A percentile compares a stretch with the other conserved stretches of the same genome.
phyloP scores from a whole-genome alignment of 345 rosid species.

The Lenwebbia sp. region DNA sequence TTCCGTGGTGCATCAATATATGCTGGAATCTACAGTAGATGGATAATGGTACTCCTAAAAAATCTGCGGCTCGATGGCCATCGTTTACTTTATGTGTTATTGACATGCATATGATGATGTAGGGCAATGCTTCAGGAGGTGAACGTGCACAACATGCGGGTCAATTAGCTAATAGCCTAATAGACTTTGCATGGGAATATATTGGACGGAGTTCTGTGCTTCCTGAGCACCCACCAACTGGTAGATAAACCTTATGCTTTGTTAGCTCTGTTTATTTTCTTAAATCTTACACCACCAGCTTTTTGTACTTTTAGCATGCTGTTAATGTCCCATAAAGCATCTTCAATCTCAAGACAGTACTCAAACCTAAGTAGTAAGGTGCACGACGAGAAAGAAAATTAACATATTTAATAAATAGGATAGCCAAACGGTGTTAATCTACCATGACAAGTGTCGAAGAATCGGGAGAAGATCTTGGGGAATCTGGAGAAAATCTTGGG shows the following conservation, averaged over 20 bases:
- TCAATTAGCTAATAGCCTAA: slow-evolving; percentile 39
- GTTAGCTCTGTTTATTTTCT: not conserved
- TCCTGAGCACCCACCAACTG: slow-evolving; percentile 61
- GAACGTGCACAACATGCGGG: slow-evolving; percentile 68
- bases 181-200: slow-evolving; percentile 54
- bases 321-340: not conserved
- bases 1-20: slow-evolving; percentile 83
- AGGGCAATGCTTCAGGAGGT: slow-evolving; percentile 98
- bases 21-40: slow-evolving; percentile 73
- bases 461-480: too few species aligned
- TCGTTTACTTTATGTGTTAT: not conserved
- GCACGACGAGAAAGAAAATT: not conserved
- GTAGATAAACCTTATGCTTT: slow-evolving; percentile 17
- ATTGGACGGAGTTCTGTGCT: slow-evolving; percentile 52
- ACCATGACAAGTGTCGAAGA: too few species aligned
- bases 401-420: not conserved
- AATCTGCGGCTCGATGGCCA: not conserved
- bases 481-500: too few species aligned
- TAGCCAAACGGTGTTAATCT: not conserved
- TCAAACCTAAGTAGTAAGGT: not conserved
- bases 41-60: slow-evolving; percentile 60
- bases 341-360: not conserved
- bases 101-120: slow-evolving; percentile 2
- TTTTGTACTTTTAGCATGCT: not conserved
- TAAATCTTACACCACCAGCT: not conserved